These are phyloP conservation scores for Chalciporus piperatus DNA, from an alignment of 768 basidiomycete species.

Conservation along the genomic window DNA sequence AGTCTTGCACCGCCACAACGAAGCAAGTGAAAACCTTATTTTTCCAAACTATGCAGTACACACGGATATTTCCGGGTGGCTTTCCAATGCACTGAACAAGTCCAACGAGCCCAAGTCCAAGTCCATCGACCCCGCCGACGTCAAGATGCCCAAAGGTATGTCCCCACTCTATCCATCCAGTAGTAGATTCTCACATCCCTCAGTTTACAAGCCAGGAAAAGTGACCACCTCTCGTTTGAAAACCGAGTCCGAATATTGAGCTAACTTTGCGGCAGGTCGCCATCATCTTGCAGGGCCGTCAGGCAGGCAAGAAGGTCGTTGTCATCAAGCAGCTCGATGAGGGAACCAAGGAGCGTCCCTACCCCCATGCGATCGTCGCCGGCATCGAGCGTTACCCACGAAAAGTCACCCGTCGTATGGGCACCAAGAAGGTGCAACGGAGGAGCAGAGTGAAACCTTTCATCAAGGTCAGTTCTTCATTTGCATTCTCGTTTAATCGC, in stretches of 20 bases:
- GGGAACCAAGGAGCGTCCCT: slow-evolving; percentile 92
- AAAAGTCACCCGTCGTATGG: slow-evolving; percentile 98
- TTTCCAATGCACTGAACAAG: slow-evolving; percentile 10
- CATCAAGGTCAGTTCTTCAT: slow-evolving; percentile 75
- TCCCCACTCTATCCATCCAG: neutral
- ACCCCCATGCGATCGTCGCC: slow-evolving; percentile 97
- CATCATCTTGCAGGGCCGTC: slow-evolving; percentile 97
- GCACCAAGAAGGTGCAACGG: slow-evolving; percentile 87
- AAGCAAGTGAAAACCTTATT: slow-evolving; percentile 4
- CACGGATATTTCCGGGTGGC: slow-evolving; percentile 37
- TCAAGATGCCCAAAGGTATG: slow-evolving; percentile 44
- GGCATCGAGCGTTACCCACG: slow-evolving; percentile 97
- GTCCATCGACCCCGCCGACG: slow-evolving; percentile 30
- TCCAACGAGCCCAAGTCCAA: slow-evolving; percentile 20
- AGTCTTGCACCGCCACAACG: neutral
- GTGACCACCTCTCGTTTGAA: slow-evolving; percentile 36
- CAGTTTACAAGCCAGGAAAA: slow-evolving; percentile 96
- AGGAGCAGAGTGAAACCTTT: slow-evolving; percentile 99
- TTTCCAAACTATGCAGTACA: slow-evolving; percentile 24
- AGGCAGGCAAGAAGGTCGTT: slow-evolving; percentile 99
- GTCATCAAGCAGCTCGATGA: slow-evolving; percentile 98
- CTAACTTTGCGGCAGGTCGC: slow-evolving; percentile 58
- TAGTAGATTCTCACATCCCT: slow-evolving; percentile 13
- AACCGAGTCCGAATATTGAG: neutral
- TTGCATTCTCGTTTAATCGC: neutral